Conservation (phyloP, 441 rosid genomes). For the Geranium incanum region DNA sequence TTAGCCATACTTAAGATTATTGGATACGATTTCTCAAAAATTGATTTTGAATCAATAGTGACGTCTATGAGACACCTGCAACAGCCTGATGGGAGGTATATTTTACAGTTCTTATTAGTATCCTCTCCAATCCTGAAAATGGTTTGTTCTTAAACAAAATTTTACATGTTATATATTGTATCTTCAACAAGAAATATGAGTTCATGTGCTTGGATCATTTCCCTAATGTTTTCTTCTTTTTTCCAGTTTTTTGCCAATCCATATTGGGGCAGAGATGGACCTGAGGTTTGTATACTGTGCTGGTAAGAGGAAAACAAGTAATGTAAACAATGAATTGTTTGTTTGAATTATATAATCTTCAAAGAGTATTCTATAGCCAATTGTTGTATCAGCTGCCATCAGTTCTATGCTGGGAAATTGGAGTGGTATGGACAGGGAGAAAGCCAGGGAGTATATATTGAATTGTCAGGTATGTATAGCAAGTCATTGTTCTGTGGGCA, state of each 20-base stretch:
- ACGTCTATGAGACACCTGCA: slow-evolving; percentile 77
- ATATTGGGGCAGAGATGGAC: slow-evolving; percentile 81
- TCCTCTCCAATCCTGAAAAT: slow-evolving; percentile 4
- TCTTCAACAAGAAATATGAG: neutral
- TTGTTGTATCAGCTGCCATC: slow-evolving; percentile 65
- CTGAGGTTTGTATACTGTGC: slow-evolving; percentile 91
- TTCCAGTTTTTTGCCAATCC: slow-evolving; percentile 77
- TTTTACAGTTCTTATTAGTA: slow-evolving; percentile 1
- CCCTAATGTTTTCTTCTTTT: slow-evolving; percentile 18
- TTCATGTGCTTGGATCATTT: slow-evolving; percentile 2
- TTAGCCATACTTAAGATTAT: slow-evolving; percentile 63
- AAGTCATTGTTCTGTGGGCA: neutral
- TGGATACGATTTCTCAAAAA: slow-evolving; percentile 50
- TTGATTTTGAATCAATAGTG: slow-evolving; percentile 43
- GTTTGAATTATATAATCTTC: slow-evolving; percentile 14
- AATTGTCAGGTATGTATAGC: slow-evolving; percentile 59
- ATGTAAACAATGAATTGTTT: slow-evolving; percentile 14
- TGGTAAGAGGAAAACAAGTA: slow-evolving; percentile 47
- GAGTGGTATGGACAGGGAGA: slow-evolving; percentile 83
- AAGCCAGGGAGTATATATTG: slow-evolving; percentile 61
- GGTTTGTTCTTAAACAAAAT: neutral
- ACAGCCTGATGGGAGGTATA: slow-evolving; percentile 82
- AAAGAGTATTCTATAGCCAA: slow-evolving; percentile 23
- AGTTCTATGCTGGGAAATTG: slow-evolving; percentile 70
- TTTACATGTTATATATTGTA: neutral